Conservation (phyloP, 1,139 yeast species). For the Yamadazyma friedrichii region DNA sequence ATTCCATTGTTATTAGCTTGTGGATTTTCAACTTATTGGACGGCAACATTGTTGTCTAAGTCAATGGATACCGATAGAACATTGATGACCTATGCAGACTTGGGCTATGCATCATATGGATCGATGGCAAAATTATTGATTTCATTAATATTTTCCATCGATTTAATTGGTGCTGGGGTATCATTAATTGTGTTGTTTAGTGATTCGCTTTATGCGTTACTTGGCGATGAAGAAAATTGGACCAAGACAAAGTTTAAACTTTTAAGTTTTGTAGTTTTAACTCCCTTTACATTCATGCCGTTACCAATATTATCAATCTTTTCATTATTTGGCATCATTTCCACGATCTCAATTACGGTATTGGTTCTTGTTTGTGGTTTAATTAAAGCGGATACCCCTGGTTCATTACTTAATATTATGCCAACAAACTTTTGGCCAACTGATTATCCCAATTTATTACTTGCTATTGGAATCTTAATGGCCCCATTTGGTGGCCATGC, state of each 20-base stretch:
- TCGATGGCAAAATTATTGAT: conserved; percentile 42
- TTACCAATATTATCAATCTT: conserved; percentile 43
- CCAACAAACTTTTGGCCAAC: conserved; percentile 50
- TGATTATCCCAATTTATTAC: conserved; percentile 37
- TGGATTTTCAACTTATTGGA: conserved; percentile 45
- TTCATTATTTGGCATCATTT: conserved; percentile 44
- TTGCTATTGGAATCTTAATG: conserved; percentile 56
- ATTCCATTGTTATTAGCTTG: conserved; percentile 37
- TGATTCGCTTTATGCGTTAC: conserved; percentile 47
- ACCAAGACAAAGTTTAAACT: conserved; percentile 38
- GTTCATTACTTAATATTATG: conserved; percentile 40
- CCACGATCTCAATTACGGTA: conserved; percentile 43
- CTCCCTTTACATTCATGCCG: conserved; percentile 49
- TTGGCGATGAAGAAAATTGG: conserved; percentile 40
- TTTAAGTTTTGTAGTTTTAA: conserved; percentile 39
- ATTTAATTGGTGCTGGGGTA: conserved; percentile 57
- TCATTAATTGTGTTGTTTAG: conserved; percentile 54
- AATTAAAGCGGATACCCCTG: conserved; percentile 39
- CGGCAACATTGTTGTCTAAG: conserved; percentile 40
- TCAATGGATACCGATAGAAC: conserved; percentile 71
- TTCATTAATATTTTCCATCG: conserved; percentile 42
- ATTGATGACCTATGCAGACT: conserved; percentile 84
- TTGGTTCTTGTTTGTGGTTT: conserved; percentile 42
- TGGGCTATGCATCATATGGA: conserved; percentile 74
- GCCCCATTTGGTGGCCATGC: conserved; percentile 69